phyloP scores from a whole-genome alignment of 2,329 filamentous ascomycete species.

The Fusarium sterilihyphosum region DNA sequence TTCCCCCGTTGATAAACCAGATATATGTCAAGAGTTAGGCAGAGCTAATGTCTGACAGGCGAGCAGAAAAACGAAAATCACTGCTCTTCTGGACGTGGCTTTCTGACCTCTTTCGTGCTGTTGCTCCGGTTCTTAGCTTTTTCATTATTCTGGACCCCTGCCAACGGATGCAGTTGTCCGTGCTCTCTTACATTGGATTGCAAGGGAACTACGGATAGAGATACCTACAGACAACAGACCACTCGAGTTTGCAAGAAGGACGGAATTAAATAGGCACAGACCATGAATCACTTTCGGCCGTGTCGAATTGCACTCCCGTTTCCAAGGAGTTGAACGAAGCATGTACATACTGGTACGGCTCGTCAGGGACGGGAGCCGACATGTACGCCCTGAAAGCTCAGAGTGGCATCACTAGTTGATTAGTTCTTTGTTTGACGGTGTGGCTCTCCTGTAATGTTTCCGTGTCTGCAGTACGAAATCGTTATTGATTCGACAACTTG shows the following conservation, averaged over 20 bases:
- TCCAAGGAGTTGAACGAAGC: constrained; percentile 8
- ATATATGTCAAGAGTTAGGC: constrained; percentile 2
- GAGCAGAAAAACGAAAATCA: constrained; percentile 18
- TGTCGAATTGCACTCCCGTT: constrained; percentile 2
- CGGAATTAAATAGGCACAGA: constrained; percentile 31
- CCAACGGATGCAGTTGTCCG: constrained; percentile 26
- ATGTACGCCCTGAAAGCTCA: constrained; percentile 16
- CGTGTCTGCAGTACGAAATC: background rate
- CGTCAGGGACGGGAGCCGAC: background rate
- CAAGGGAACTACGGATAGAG: constrained; percentile 29
- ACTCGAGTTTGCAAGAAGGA: constrained; percentile 25
- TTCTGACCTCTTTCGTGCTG: constrained; percentile 20
- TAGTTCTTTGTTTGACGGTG: constrained; percentile 16
- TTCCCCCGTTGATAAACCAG: constrained; percentile 10
- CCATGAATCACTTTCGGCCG: constrained; percentile 14
- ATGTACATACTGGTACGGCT: background rate
- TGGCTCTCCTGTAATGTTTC: constrained; percentile 14
- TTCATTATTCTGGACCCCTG: constrained; percentile 24
- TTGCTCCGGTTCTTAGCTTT: constrained; percentile 8
- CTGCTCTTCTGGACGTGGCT: constrained; percentile 29
- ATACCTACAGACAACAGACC: constrained; percentile 5
- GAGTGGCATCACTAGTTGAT: constrained; percentile 26
- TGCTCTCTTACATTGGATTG: constrained; percentile 25
- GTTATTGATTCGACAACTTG: constrained; percentile 17
- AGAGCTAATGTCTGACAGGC: constrained; percentile 4